Percentiles rank a stretch among this genome's conserved stretches.
Evolutionary conservation across 1,139 yeast species (phyloP).

Genomic region (Scheffersomyces quercinus): DNA sequence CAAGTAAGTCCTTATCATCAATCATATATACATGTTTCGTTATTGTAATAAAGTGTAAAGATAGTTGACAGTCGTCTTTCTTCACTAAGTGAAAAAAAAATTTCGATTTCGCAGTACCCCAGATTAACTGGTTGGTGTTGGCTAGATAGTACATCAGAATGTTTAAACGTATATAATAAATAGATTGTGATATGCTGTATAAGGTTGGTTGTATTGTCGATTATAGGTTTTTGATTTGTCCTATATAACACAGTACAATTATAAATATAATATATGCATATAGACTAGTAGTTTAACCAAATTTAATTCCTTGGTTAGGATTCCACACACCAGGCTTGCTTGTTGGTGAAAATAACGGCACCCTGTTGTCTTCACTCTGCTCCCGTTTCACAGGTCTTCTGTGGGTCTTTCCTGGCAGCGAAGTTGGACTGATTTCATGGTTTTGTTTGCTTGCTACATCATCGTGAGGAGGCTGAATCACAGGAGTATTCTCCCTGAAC

Average conservation of each 20-base stretch:
- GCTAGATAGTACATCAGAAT: too few relatives aligned
- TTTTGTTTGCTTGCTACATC: not conserved
- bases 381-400: not conserved
- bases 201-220: too few relatives aligned
- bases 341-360: slow-evolving; percentile 6
- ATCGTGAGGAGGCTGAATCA: slow-evolving; percentile 1
- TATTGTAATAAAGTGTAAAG: too few relatives aligned
- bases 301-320: slow-evolving; percentile 33
- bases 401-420: not conserved
- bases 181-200: too few relatives aligned
- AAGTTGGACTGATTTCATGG: slow-evolving; percentile 1
- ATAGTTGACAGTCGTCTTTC: too few relatives aligned
- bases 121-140: too few relatives aligned
- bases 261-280: too few relatives aligned
- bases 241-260: too few relatives aligned
- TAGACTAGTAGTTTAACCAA: slow-evolving; percentile 14
- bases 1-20: slow-evolving; percentile 3
- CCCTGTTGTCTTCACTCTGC: not conserved
- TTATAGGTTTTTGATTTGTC: too few relatives aligned
- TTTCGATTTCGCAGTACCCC: too few relatives aligned
- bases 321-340: slow-evolving; percentile 27
- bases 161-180: too few relatives aligned
- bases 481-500: slow-evolving; percentile 1
- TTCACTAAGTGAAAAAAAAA: too few relatives aligned
- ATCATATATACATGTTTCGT: not conserved